These are phyloP conservation scores for Penicillium sp. DNA, from an alignment of 2,329 filamentous ascomycete genomes.

Conservation along the genomic window DNA sequence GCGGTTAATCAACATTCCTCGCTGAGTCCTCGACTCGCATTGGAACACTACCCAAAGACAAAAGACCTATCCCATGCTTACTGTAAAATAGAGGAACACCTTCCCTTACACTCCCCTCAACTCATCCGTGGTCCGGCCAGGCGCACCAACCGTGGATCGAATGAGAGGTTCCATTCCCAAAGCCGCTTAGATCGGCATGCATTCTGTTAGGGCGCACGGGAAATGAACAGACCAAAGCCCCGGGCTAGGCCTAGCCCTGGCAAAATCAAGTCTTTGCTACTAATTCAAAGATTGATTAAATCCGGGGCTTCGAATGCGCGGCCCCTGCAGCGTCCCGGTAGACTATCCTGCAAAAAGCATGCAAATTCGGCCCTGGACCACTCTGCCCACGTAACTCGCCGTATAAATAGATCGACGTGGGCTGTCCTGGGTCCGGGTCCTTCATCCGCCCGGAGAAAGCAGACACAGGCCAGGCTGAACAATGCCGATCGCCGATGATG, in stretches of 20 bases:
- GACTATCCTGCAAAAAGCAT: background rate
- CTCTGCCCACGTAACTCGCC: background rate
- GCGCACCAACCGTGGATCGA: conserved; percentile 5
- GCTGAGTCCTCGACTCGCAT: too few species aligned
- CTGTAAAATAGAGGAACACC: background rate
- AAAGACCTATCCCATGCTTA: background rate
- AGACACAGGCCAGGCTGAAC: background rate
- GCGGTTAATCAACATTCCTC: background rate
- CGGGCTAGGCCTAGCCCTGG: too few species aligned
- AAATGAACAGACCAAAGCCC: background rate
- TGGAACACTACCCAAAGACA: background rate
- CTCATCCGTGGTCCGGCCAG: background rate
- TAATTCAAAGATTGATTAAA: conserved; percentile 7
- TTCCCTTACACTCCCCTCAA: background rate
- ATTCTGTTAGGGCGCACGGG: background rate
- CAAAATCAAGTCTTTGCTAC: conserved; percentile 1
- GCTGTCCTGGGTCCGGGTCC: too few species aligned
- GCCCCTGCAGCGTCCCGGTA: background rate
- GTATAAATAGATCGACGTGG: background rate
- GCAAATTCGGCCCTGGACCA: background rate
- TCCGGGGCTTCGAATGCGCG: background rate
- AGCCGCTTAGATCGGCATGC: conserved; percentile 5
- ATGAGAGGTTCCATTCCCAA: conserved; percentile 3
- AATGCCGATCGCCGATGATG: conserved; percentile 2
- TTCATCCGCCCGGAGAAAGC: background rate